Conservation (phyloP, 805 yeast species). For the Debaryomyces hansenii region DNA sequence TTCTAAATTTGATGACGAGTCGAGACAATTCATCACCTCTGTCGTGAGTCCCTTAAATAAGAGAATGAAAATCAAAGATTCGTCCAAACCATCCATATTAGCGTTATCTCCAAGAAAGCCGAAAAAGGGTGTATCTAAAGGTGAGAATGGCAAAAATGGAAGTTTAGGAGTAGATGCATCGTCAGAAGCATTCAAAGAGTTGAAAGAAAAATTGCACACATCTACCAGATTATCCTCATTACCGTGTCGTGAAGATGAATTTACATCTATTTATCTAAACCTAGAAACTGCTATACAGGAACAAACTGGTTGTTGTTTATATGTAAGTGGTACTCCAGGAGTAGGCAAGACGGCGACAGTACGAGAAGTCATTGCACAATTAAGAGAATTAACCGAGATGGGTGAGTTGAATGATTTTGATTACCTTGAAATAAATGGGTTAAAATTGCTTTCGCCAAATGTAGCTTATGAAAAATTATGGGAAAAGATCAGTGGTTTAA, state of each 20-base stretch:
- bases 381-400: slow-evolving; percentile 38
- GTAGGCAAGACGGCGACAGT: slow-evolving; percentile 96
- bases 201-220: slow-evolving; percentile 44
- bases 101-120: slow-evolving; percentile 15
- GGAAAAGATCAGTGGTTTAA: slow-evolving; percentile 64
- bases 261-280: slow-evolving; percentile 63
- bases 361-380: slow-evolving; percentile 75
- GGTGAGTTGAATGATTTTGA: slow-evolving; percentile 50
- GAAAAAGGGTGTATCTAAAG: slow-evolving; percentile 7
- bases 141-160: slow-evolving; percentile 7
- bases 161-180: slow-evolving; percentile 17
- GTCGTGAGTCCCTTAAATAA: slow-evolving; percentile 8
- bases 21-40: slow-evolving; percentile 7
- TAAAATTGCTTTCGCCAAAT: slow-evolving; percentile 76
- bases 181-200: slow-evolving; percentile 34
- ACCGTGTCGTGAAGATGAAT: slow-evolving; percentile 88
- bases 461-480: slow-evolving; percentile 82
- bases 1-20: slow-evolving; percentile 5
- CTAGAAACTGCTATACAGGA: slow-evolving; percentile 71
- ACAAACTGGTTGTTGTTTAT: slow-evolving; percentile 78
- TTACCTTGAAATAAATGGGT: slow-evolving; percentile 86
- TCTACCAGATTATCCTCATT: slow-evolving; percentile 50
- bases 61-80: slow-evolving; percentile 9
- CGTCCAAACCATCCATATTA: slow-evolving; percentile 8
- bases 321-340: slow-evolving; percentile 97